Evolutionary conservation across 257 asterid species (phyloP).

Genomic region (Nicotiana obtusifolia): DNA sequence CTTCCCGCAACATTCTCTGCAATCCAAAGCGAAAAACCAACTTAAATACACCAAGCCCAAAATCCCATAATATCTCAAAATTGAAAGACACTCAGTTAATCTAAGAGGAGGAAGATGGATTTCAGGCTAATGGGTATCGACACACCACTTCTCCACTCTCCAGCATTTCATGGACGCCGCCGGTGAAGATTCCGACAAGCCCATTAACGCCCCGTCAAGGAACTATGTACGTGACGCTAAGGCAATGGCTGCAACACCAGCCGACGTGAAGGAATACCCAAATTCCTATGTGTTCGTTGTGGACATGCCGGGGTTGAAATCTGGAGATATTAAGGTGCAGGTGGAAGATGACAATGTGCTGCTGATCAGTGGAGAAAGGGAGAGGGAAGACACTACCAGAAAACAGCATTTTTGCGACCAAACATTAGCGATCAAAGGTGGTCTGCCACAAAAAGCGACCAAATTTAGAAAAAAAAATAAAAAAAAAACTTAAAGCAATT

Average conservation of each 20-base stretch:
- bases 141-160: conserved; percentile 16
- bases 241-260: conserved; percentile 39
- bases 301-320: conserved; percentile 45
- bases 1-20: neutral
- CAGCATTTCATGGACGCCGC: conserved; percentile 20
- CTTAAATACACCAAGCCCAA: neutral
- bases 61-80: neutral
- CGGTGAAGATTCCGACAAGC: conserved; percentile 25
- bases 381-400: conserved; percentile 19
- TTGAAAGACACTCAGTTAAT: no score
- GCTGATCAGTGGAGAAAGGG: conserved; percentile 34
- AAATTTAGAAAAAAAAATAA: no score
- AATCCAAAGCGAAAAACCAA: neutral
- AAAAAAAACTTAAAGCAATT: no score
- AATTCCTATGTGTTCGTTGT: conserved; percentile 28
- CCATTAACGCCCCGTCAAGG: conserved; percentile 12
- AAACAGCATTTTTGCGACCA: no score
- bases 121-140: conserved; percentile 21
- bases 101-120: conserved; percentile 12
- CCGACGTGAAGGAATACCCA: conserved; percentile 33
- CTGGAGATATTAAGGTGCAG: conserved; percentile 37
- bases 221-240: conserved; percentile 36
- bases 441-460: no score
- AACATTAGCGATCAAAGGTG: no score
- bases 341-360: conserved; percentile 27